Evolutionary conservation across 345 rosid species (phyloP).

Genomic region (Rhodamnia rubescens): DNA sequence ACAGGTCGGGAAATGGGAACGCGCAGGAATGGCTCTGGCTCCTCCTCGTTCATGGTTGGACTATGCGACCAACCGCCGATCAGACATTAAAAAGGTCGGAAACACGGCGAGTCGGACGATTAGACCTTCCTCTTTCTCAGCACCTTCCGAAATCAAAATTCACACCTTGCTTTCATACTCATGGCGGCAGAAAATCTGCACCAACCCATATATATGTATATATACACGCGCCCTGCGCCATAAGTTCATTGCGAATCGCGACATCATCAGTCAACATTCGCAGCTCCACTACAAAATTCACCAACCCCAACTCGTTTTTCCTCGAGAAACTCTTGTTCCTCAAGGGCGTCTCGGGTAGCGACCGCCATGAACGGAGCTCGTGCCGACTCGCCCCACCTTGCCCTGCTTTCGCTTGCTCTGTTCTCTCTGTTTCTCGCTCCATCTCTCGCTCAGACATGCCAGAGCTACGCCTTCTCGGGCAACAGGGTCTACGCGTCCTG

Average conservation of each 20-base stretch:
- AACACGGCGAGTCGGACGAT: too few relatives aligned
- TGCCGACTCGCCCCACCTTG: background rate
- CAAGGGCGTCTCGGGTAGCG: background rate
- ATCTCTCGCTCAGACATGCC: conserved; percentile 30
- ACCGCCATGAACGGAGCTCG: background rate
- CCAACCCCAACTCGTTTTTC: background rate
- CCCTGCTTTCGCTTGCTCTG: background rate
- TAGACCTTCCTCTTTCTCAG: background rate
- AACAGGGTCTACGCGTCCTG: conserved; percentile 18
- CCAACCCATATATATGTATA: background rate
- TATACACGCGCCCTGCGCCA: background rate
- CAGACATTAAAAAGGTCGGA: background rate
- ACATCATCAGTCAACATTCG: background rate
- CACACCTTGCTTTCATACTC: background rate
- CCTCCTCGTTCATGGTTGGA: background rate
- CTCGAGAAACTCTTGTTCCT: background rate
- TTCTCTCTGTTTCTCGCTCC: background rate
- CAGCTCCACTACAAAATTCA: background rate
- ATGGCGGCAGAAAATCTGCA: background rate
- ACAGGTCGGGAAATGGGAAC: background rate
- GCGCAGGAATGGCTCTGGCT: background rate
- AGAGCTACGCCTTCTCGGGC: conserved; percentile 10
- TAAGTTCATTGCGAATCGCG: background rate
- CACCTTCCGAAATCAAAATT: background rate
- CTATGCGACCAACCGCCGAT: background rate